Percentiles rank a stretch among this genome's conserved stretches.
These are phyloP conservation scores for Podospora comata DNA, from an alignment of 495 filamentous ascomycete species.

Conservation along the genomic window DNA sequence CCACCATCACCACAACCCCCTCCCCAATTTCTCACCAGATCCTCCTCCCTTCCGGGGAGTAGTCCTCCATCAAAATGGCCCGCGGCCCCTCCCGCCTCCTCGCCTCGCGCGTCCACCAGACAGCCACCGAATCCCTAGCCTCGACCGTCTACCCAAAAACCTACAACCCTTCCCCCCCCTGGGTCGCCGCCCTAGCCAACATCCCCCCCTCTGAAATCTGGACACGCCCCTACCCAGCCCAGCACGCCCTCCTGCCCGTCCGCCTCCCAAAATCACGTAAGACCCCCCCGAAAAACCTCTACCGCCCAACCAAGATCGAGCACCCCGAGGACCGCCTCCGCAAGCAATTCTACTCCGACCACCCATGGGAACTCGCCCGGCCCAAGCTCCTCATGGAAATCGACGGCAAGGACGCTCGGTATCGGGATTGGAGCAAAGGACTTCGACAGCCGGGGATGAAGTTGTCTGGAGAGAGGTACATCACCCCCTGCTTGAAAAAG, in stretches of 20 bases:
- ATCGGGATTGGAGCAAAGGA: constrained; percentile 71
- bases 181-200: constrained; percentile 68
- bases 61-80: constrained; percentile 16
- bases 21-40: not conserved
- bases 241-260: constrained; percentile 39
- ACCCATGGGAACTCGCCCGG: constrained; percentile 95
- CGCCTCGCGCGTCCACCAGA: constrained; percentile 68
- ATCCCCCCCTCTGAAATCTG: constrained; percentile 80
- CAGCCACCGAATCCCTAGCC: constrained; percentile 56
- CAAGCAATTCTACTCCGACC: constrained; percentile 78
- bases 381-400: constrained; percentile 81
- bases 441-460: constrained; percentile 73
- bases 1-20: not conserved
- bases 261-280: constrained; percentile 29
- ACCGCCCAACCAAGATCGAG: constrained; percentile 69
- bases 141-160: constrained; percentile 36
- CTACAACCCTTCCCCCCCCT: constrained; percentile 54
- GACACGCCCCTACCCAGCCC: constrained; percentile 62
- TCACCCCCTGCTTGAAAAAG: not conserved
- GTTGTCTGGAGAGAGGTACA: constrained; percentile 82
- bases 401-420: constrained; percentile 73
- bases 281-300: constrained; percentile 60
- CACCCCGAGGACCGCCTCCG: constrained; percentile 87
- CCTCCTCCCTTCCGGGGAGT: not conserved
- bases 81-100: constrained; percentile 57